Evolutionary conservation across 1,139 yeast species (phyloP), one percentile per base, ranked within the genome.

Genomic region (Pichia sp.): DNA sequence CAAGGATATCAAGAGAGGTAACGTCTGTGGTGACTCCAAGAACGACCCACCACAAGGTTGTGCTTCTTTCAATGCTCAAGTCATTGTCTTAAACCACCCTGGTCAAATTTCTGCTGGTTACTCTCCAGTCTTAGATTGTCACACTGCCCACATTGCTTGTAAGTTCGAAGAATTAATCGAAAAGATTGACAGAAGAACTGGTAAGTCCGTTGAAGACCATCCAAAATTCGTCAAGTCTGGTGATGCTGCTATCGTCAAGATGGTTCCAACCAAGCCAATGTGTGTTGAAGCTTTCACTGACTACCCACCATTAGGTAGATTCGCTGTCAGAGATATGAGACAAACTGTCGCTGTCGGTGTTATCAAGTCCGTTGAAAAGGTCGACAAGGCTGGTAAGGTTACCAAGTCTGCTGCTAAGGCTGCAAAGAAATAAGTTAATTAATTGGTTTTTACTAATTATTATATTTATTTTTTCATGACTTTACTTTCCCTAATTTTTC

Each of bases 351-450:
- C 97, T 70, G 97, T 90, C 72, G 97, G 97, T 87, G 97, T 90
- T 71, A 87, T 90, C 92, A 90, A 90, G 86, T 76, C 94, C 63
- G 97, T 92, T 67, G 96, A 81, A 70, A 92, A 92, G 86, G 69
- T 94, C 59, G 94, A 83, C 77, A 81, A 79, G 76, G 65, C 65
- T 48, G 95, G 95, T 79, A 92, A 92, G 92, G 96, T 92, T 66
- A 92, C 98, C 92, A 92, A 92, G 90, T 95, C 98, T 75, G 97
- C 97, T 72, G 81, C 75, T 68, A 92, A 92, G 88, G 97, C 97
- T 74, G 83, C 84, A 71, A 90, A 88, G 90, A 87, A 90, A 82
- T 90, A 90, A 84, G 9, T 31, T 31, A 31, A 31, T 31, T 31
- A 31, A 31, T 8, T 31, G 10, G 10, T 7, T 31, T 31, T 8